phyloP scores from a whole-genome alignment of 345 rosid genomes.

The Eucalyptus polyanthemos region DNA sequence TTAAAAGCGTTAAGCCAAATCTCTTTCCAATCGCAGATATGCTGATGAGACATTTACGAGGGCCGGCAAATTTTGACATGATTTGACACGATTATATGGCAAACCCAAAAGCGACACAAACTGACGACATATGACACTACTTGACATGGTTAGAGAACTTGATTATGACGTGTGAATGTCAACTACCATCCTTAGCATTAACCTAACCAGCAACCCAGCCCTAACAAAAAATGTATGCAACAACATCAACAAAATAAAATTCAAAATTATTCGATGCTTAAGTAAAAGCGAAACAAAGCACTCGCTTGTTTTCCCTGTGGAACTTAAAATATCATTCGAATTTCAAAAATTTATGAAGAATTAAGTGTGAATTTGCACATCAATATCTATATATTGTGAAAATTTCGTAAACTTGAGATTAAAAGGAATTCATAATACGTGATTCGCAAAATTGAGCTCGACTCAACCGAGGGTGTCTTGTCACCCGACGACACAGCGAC shows the following conservation, averaged over 20 bases:
- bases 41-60: not conserved
- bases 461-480: not conserved
- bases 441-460: not conserved
- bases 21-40: not conserved
- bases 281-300: too few relatives aligned
- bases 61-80: not conserved
- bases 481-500: not conserved
- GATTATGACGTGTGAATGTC: not conserved
- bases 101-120: not conserved
- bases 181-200: not conserved
- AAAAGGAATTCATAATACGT: fast-evolving
- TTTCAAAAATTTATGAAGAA: not conserved
- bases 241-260: too few relatives aligned
- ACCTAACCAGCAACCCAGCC: fast-evolving
- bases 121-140: not conserved
- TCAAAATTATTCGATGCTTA: too few relatives aligned
- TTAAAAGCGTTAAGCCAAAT: not conserved
- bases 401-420: not conserved
- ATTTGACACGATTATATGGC: not conserved
- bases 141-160: not conserved
- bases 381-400: not conserved
- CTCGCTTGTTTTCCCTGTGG: fast-evolving
- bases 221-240: not conserved
- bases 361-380: not conserved
- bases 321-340: not conserved